A percentile compares a stretch with the other conserved stretches of the same genome.
Conservation (phyloP, 2,329 filamentous ascomycete genomes). For the Pseudogymnoascus sp. region DNA sequence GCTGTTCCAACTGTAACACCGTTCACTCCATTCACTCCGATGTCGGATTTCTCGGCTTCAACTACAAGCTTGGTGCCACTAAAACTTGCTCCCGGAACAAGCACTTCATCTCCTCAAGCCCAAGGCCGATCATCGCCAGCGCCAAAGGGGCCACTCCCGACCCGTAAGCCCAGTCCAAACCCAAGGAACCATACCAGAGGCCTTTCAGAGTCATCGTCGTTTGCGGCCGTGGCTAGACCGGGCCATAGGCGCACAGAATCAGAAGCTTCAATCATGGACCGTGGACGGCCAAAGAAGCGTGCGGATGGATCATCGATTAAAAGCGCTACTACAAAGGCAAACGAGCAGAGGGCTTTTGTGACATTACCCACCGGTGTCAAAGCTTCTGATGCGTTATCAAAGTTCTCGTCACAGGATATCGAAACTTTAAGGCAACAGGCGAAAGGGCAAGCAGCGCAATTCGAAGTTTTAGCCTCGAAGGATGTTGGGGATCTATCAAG, state of each 20-base stretch:
- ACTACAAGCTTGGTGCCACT: neutral
- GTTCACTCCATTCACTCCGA: slow-evolving; percentile 33
- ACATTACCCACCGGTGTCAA: slow-evolving; percentile 50
- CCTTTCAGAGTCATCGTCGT: neutral
- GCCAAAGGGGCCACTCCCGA: slow-evolving; percentile 3
- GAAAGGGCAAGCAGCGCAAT: slow-evolving; percentile 51
- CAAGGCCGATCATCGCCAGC: slow-evolving; percentile 20
- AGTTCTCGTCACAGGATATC: slow-evolving; percentile 41
- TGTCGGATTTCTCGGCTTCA: slow-evolving; percentile 24
- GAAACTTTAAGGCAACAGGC: slow-evolving; percentile 49
- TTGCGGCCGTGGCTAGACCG: neutral
- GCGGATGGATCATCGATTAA: slow-evolving; percentile 32
- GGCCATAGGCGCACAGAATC: slow-evolving; percentile 46
- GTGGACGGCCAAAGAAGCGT: slow-evolving; percentile 51
- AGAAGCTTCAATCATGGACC: slow-evolving; percentile 51
- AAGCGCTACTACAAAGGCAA: slow-evolving; percentile 30
- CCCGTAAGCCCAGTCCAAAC: slow-evolving; percentile 4
- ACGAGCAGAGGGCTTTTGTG: slow-evolving; percentile 50
- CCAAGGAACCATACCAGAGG: neutral
- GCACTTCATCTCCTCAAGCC: neutral
- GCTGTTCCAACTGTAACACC: slow-evolving; percentile 25
- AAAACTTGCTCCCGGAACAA: neutral
- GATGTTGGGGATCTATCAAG: slow-evolving; percentile 59
- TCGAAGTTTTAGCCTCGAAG: slow-evolving; percentile 53
- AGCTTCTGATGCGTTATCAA: slow-evolving; percentile 41